Evolutionary conservation across 2,329 filamentous ascomycete species (phyloP).

Genomic region (Aspergillus fumigatiaffinis): DNA sequence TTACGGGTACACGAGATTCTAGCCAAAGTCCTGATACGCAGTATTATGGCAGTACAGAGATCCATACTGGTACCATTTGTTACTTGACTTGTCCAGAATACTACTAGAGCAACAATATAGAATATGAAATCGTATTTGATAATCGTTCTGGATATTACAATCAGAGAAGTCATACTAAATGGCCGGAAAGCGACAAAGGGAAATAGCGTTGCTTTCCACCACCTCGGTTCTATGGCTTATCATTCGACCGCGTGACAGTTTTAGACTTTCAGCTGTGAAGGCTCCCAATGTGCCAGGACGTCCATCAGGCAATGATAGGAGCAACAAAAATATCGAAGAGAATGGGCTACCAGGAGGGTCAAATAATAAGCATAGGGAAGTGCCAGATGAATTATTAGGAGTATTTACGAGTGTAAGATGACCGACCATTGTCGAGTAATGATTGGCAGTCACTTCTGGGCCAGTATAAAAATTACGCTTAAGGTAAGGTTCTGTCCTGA

Average conservation of each 20-base stretch:
- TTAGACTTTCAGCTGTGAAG: conserved; percentile 7
- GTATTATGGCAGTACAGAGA: not conserved
- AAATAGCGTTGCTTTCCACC: not conserved
- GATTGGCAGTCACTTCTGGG: not conserved
- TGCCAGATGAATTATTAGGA: not conserved
- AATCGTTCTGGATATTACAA: not conserved
- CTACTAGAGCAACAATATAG: not conserved
- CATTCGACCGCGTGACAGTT: conserved; percentile 6
- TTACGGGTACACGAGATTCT: not conserved
- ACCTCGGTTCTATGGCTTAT: conserved; percentile 7
- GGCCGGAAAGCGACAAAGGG: not conserved
- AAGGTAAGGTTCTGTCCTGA: conserved; percentile 18
- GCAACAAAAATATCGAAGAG: not conserved
- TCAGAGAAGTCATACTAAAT: not conserved
- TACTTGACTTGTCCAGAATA: not conserved
- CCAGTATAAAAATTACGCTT: conserved; percentile 20
- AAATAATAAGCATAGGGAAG: not conserved
- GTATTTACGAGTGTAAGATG: not conserved
- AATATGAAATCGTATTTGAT: not conserved
- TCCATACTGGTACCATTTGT: not conserved
- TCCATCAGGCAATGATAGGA: not conserved
- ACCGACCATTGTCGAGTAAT: not conserved
- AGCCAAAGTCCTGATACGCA: not conserved
- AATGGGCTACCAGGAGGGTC: not conserved
- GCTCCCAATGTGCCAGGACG: not conserved